phyloP scores from a whole-genome alignment of 2,329 filamentous ascomycete species.

The Clathrospora elynae region DNA sequence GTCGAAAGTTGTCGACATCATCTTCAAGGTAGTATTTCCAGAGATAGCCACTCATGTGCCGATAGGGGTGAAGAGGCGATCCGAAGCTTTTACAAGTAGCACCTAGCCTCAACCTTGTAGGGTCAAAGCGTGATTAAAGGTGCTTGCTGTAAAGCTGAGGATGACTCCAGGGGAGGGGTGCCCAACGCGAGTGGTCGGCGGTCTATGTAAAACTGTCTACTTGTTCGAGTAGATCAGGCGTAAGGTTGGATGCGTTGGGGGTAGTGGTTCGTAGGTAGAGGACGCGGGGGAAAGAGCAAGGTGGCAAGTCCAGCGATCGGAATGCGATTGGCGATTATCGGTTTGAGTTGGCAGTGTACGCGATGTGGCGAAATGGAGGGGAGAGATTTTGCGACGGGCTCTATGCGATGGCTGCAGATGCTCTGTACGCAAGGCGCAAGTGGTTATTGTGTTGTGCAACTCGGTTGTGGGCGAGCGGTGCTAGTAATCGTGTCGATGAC shows the following conservation, averaged over 20 bases:
- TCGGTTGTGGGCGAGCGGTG: constrained; percentile 25
- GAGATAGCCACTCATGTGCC: constrained; percentile 91
- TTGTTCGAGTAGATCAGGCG: constrained; percentile 1
- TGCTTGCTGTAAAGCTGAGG: constrained; percentile 57
- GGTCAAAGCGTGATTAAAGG: constrained; percentile 95
- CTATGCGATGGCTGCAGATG: constrained; percentile 3
- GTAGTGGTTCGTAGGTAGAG: constrained; percentile 1
- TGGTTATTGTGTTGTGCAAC: constrained; percentile 17
- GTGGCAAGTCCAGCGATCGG: constrained; percentile 23
- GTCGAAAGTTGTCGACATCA: constrained; percentile 94
- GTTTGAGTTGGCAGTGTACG: background rate
- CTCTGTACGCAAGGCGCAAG: constrained; percentile 10
- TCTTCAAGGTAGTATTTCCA: constrained; percentile 98
- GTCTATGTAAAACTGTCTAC: constrained; percentile 22
- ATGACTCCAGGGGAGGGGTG: constrained; percentile 43
- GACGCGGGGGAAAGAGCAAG: constrained; percentile 10
- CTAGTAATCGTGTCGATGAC: constrained; percentile 34
- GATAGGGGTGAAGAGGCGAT: constrained; percentile 42
- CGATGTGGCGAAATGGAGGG: constrained; percentile 2
- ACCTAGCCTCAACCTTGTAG: constrained; percentile 88
- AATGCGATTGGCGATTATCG: constrained; percentile 5
- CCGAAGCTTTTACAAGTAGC: constrained; percentile 63
- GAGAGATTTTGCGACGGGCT: constrained; percentile 3
- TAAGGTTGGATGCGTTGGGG: background rate
- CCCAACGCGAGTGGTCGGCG: constrained; percentile 33